Conservation (phyloP, 441 rosid genomes). For the Populus hybrid region DNA sequence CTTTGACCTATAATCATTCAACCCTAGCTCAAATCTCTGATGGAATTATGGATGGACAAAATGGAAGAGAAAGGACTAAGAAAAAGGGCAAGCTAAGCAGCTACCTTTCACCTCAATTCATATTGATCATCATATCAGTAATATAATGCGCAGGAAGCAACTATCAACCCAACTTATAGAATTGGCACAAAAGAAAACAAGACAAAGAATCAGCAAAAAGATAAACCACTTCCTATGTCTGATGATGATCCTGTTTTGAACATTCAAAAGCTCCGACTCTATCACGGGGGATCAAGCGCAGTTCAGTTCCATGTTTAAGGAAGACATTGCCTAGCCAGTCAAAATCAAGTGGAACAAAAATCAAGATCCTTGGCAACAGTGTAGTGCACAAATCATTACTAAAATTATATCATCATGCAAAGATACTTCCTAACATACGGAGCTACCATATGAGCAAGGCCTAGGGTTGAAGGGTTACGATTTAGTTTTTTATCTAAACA, state of each 20-base stretch:
- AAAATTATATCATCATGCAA: neutral
- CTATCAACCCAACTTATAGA: neutral
- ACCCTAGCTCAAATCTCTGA: neutral
- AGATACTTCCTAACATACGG: neutral
- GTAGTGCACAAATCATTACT: neutral
- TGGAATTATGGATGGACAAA: neutral
- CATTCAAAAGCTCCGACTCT: constrained; percentile 65
- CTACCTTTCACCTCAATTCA: neutral
- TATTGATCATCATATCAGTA: neutral
- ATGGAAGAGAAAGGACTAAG: neutral
- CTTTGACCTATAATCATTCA: neutral
- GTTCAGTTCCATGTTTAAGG: constrained; percentile 93
- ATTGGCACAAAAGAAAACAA: constrained; percentile 3
- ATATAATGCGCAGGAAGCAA: no score
- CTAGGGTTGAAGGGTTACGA: neutral
- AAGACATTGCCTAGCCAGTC: constrained; percentile 71
- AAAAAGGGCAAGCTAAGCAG: neutral
- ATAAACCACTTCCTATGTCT: constrained; percentile 1
- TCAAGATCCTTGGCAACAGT: neutral
- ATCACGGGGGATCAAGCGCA: constrained; percentile 92
- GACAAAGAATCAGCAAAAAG: neutral
- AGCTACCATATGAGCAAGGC: neutral
- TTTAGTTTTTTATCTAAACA: neutral
- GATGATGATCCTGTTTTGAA: constrained; percentile 14
- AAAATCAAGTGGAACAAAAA: neutral